phyloP scores from a whole-genome alignment of 768 basidiomycete species.

The Sarcodon sp. region DNA sequence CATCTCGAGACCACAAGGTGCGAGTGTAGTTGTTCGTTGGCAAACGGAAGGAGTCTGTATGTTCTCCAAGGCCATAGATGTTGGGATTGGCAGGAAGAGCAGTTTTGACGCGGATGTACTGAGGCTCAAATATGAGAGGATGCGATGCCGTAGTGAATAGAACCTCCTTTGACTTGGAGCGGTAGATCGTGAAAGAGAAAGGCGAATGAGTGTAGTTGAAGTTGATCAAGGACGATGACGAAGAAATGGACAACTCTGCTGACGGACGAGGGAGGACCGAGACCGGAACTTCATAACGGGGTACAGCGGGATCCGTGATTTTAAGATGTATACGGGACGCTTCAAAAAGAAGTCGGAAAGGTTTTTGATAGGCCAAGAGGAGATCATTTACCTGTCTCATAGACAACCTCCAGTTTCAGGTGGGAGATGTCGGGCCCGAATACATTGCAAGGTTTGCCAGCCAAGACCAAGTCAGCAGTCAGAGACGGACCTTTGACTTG shows the following conservation, averaged over 20 bases:
- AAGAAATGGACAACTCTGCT: conserved; percentile 13
- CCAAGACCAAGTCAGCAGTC: conserved; percentile 39
- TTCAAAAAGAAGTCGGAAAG: conserved; percentile 9
- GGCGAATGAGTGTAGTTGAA: conserved; percentile 50
- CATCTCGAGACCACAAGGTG: conserved; percentile 57
- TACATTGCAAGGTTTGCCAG: conserved; percentile 40
- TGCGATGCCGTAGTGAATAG: conserved; percentile 50
- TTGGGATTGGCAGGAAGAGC: conserved; percentile 45
- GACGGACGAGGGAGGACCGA: conserved; percentile 45
- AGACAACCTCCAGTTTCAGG: conserved; percentile 37
- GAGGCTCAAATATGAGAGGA: conserved; percentile 62
- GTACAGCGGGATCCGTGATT: conserved; percentile 34
- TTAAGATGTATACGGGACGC: conserved; percentile 51
- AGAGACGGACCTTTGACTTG: conserved; percentile 23
- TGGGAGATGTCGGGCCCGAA: conserved; percentile 41
- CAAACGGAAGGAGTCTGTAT: conserved; percentile 53
- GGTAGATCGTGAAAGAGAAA: conserved; percentile 47
- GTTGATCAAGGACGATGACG: conserved; percentile 28
- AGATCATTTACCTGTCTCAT: conserved; percentile 37
- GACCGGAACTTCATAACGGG: conserved; percentile 54
- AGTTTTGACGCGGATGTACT: conserved; percentile 66
- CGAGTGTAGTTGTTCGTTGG: conserved; percentile 25
- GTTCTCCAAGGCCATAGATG: conserved; percentile 72
- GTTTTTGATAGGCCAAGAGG: background rate
- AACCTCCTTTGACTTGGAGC: conserved; percentile 33